phyloP scores from a whole-genome alignment of 495 filamentous ascomycete genomes.

The Trichocladium antarcticum region DNA sequence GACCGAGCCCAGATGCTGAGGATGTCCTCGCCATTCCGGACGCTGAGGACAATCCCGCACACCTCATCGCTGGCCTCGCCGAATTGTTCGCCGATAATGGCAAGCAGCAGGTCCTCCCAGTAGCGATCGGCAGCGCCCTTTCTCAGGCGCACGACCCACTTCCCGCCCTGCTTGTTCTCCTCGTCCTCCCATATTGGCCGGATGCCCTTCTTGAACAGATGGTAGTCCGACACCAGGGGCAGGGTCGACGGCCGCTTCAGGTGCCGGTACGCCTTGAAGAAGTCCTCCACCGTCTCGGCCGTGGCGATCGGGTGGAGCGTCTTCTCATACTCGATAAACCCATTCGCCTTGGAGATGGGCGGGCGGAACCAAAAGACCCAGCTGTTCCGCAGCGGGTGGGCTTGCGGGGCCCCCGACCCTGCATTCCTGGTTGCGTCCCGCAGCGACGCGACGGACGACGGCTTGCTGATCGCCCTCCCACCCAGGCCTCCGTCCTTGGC shows the following conservation, averaged over 20 bases:
- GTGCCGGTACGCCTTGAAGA: slow-evolving; percentile 86
- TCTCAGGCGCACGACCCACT: slow-evolving; percentile 92
- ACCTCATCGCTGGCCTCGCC: slow-evolving; percentile 88
- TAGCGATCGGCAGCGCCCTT: slow-evolving; percentile 95
- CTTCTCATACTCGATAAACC: slow-evolving; percentile 96
- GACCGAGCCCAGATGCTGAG: slow-evolving; percentile 95
- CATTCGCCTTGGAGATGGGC: slow-evolving; percentile 73
- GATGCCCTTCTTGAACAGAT: slow-evolving; percentile 94
- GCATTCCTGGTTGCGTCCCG: slow-evolving; percentile 27
- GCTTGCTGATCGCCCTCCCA: slow-evolving; percentile 31
- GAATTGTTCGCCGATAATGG: slow-evolving; percentile 91
- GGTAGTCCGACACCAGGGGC: slow-evolving; percentile 91
- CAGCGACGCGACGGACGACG: slow-evolving; percentile 33
- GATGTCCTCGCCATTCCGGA: slow-evolving; percentile 91
- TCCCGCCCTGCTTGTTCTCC: slow-evolving; percentile 88
- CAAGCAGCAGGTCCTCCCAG: slow-evolving; percentile 91
- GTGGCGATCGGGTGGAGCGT: slow-evolving; percentile 76
- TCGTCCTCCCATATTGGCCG: slow-evolving; percentile 98
- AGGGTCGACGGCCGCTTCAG: slow-evolving; percentile 79
- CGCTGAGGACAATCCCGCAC: slow-evolving; percentile 86
- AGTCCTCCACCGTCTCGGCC: slow-evolving; percentile 76
- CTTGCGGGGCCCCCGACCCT: slow-evolving; percentile 18
- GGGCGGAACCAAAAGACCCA: slow-evolving; percentile 98
- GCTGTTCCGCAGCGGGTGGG: slow-evolving; percentile 64
- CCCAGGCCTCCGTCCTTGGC: slow-evolving; percentile 39